phyloP scores from a whole-genome alignment of 2,329 filamentous ascomycete species.

The Aspergillus novoparasiticus region DNA sequence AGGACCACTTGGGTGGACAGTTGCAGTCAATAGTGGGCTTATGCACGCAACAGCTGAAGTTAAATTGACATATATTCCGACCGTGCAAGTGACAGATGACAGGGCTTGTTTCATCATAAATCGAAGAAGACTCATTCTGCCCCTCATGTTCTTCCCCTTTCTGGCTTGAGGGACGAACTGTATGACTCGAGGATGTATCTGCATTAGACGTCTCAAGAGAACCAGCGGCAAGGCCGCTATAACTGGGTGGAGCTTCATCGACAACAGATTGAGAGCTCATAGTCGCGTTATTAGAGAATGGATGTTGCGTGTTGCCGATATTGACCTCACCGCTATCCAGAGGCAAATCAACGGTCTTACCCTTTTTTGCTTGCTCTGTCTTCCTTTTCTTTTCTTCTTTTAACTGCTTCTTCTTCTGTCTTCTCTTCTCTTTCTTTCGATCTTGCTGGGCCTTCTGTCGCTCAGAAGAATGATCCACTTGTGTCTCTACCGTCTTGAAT shows the following conservation, averaged over 20 bases:
- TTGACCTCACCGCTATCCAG: neutral
- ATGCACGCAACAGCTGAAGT: slow-evolving; percentile 23
- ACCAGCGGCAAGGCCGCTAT: neutral
- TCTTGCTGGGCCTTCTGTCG: slow-evolving; percentile 4
- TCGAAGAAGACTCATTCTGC: neutral
- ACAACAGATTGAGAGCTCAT: neutral
- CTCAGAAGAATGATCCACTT: slow-evolving; percentile 14
- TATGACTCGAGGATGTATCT: neutral
- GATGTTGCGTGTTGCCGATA: neutral
- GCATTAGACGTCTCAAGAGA: too few species aligned
- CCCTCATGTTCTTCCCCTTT: neutral
- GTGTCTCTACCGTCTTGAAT: slow-evolving; percentile 6
- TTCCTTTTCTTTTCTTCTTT: neutral
- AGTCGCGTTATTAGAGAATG: neutral
- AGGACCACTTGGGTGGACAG: slow-evolving; percentile 20
- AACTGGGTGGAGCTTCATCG: neutral
- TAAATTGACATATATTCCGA: slow-evolving; percentile 18
- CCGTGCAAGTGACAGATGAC: slow-evolving; percentile 7
- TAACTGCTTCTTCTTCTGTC: neutral
- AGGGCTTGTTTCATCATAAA: neutral
- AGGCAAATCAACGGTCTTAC: neutral
- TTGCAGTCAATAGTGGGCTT: slow-evolving; percentile 8
- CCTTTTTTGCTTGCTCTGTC: neutral
- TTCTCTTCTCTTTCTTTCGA: slow-evolving; percentile 3
- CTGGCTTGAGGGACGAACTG: neutral